Base-by-base conservation (phyloP, 495 filamentous ascomycete genomes). In the Amorphotheca resinae region DNA sequence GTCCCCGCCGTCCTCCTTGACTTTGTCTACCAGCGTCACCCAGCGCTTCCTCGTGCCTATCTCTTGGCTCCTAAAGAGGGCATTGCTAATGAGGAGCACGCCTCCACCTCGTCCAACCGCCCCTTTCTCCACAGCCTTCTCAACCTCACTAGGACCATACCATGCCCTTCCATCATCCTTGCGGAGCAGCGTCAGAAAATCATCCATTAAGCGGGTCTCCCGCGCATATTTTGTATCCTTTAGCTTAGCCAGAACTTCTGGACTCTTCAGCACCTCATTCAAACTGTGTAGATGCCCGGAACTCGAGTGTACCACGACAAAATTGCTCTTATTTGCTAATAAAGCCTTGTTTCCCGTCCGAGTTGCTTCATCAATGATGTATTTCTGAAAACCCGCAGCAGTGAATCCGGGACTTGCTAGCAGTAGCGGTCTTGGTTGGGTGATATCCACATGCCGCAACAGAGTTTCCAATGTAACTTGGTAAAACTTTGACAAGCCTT, bases 121-220 rank as follows among this genome's bases (percentile, higher is more conserved):
- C 16, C 89, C 87, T 58, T 93, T 84, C 26, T 77, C 77, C 3
- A 95, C 81, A 0, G 91, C 93, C 46, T 73, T 77, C 56, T 86
- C 81, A 7, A 95, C 88, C 57, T 94, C 86, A 8, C 65, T 72
- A 2, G 80, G 79, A 3, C 91, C 91, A 59, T 98, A 98, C 70
- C 89, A 95, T 12, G 93, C 93, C 35, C 81, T 70, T 15, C 82
- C 83, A 45, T 95, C 89, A 44, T 98, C 88, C 49, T 80, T 84
- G 20, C 84, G 76, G 18, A 98, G 58, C 40, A 83, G 68, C 6
- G 79, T 70, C 54, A 82, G 74, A 61, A 98, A 89, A 41, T 77
- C 73, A 52, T 96, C 87, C 79, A 98, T 87, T 45, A 89, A 64
- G 31, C 63, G 72, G 2, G 87, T 86, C 59, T 96, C 91, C 20